phyloP scores from a whole-genome alignment of 2,329 filamentous ascomycete genomes.

The Macrophomina tecta region DNA sequence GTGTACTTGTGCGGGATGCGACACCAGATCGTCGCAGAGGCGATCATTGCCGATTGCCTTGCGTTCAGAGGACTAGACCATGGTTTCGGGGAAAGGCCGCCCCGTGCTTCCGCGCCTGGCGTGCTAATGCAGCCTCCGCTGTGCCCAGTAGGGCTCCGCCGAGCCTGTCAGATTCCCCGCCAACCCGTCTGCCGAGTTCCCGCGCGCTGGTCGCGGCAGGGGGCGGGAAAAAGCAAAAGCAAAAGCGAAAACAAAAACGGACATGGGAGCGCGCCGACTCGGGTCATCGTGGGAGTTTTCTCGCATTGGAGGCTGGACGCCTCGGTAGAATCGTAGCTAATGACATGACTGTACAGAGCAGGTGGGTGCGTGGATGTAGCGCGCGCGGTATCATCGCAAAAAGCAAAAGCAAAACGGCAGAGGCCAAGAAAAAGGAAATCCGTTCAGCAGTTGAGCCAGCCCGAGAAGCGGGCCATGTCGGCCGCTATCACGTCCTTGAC shows the following conservation, averaged over 20 bases:
- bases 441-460: constrained; percentile 21
- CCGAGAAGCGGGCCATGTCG: constrained; percentile 20
- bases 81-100: constrained; percentile 11
- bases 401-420: neutral
- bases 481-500: constrained; percentile 56
- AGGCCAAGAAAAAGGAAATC: neutral
- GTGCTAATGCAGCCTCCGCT: neutral
- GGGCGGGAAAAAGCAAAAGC: constrained; percentile 17
- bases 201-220: neutral
- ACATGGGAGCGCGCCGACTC: too few relatives aligned
- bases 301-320: neutral
- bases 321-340: neutral
- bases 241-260: neutral
- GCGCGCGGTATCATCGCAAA: constrained; percentile 21
- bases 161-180: neutral
- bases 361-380: neutral
- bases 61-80: constrained; percentile 5
- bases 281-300: too few relatives aligned
- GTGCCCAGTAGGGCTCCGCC: constrained; percentile 1
- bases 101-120: neutral
- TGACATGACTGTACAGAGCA: neutral
- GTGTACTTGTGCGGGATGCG: neutral
- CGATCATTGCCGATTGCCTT: constrained; percentile 4
- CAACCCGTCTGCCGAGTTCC: neutral
- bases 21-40: constrained; percentile 6